A percentile compares a stretch with the other conserved stretches of the same genome.
Evolutionary conservation across 2,329 filamentous ascomycete species (phyloP).

Genomic region (Trichoderma brevicompactum): DNA sequence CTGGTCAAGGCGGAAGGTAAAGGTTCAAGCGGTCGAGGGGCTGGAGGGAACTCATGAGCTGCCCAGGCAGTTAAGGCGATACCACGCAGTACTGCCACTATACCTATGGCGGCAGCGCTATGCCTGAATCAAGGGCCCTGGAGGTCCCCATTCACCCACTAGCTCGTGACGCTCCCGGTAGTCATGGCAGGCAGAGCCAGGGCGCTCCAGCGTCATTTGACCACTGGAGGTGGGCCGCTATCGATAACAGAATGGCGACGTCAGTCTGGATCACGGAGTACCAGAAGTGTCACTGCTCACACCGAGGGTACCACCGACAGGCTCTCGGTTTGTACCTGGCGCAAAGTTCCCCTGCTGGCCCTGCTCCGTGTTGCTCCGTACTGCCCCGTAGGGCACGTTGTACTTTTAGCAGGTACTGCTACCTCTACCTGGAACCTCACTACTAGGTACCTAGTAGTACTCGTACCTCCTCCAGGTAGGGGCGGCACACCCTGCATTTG

Average conservation of each 20-base stretch:
- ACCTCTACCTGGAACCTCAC: too few relatives aligned
- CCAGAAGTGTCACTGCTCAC: constrained; percentile 12
- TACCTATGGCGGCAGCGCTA: constrained; percentile 23
- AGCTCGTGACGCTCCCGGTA: constrained; percentile 29
- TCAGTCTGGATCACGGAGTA: constrained; percentile 4
- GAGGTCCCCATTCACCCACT: constrained; percentile 27
- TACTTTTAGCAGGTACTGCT: too few relatives aligned
- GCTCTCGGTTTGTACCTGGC: not conserved
- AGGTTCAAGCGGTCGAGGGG: constrained; percentile 24
- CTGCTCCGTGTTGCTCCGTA: not conserved
- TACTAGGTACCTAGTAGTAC: not conserved
- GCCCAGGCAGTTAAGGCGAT: constrained; percentile 25
- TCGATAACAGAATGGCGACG: constrained; percentile 26
- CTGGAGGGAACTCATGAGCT: constrained; percentile 24
- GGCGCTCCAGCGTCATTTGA: constrained; percentile 29
- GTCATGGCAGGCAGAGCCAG: constrained; percentile 28
- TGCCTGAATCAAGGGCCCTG: constrained; percentile 18
- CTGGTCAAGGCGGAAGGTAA: not conserved
- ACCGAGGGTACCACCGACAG: constrained; percentile 16
- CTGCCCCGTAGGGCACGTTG: too few relatives aligned
- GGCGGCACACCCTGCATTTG: not conserved
- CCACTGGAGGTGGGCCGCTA: constrained; percentile 22
- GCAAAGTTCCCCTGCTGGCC: not conserved
- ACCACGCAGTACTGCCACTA: constrained; percentile 4
- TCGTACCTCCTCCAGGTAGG: not conserved